Evolutionary conservation across 371 early-diverging fungal species (phyloP).

Genomic region (Mucor plumbeus): DNA sequence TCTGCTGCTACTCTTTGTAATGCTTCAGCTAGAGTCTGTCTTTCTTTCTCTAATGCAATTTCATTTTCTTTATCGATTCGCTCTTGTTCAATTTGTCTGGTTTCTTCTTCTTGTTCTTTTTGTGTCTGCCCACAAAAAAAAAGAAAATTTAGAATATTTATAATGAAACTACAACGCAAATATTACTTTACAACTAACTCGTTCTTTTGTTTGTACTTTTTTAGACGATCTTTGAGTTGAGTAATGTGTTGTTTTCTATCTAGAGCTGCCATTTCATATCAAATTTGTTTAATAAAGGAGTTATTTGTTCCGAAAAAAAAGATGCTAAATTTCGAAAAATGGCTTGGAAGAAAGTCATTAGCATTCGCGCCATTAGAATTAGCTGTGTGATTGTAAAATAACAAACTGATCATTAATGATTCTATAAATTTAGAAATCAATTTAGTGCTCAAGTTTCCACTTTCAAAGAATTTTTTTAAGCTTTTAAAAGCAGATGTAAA

Average conservation of each 20-base stretch:
- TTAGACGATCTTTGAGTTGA: slow-evolving; percentile 24
- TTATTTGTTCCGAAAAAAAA: neutral
- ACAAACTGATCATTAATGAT: too few relatives aligned
- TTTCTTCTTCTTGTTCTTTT: slow-evolving; percentile 45
- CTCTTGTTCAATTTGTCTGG: slow-evolving; percentile 31
- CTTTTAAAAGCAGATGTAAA: too few relatives aligned
- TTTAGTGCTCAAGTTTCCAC: too few relatives aligned
- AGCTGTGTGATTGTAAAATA: too few relatives aligned
- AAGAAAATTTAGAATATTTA: neutral
- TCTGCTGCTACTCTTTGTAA: slow-evolving; percentile 17
- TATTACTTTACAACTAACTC: slow-evolving; percentile 25
- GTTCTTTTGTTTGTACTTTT: slow-evolving; percentile 22
- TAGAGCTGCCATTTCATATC: neutral
- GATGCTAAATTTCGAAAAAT: neutral
- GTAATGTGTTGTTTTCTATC: slow-evolving; percentile 9
- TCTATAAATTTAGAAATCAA: too few relatives aligned
- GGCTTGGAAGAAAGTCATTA: too few relatives aligned
- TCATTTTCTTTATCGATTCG: slow-evolving; percentile 26
- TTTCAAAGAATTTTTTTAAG: too few relatives aligned
- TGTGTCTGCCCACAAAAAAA: slow-evolving; percentile 48
- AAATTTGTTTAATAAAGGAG: too few relatives aligned
- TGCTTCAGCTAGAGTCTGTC: slow-evolving; percentile 22
- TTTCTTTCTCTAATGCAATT: slow-evolving; percentile 25
- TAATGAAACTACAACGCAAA: neutral
- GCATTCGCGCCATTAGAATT: too few relatives aligned